phyloP scores from a whole-genome alignment of 345 rosid genomes.

The Corymbia maculata region DNA sequence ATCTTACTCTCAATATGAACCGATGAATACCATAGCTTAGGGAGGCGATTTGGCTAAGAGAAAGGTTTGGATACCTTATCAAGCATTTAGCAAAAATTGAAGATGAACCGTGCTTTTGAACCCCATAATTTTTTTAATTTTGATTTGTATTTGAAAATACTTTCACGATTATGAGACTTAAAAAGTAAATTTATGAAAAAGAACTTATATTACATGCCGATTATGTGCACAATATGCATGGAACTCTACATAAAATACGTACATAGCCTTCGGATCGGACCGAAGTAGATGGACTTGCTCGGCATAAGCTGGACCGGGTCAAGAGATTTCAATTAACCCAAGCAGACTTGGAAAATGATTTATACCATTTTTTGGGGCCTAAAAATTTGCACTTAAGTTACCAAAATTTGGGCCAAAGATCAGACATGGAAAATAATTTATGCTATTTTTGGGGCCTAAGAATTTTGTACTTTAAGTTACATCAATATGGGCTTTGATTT shows the following conservation, averaged over 20 bases:
- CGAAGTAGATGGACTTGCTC: background rate
- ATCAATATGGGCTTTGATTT: background rate
- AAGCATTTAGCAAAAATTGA: too few relatives aligned
- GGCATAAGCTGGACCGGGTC: background rate
- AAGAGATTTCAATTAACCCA: background rate
- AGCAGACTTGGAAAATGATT: background rate
- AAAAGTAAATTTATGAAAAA: background rate
- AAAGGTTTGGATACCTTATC: background rate
- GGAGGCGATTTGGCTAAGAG: accelerated
- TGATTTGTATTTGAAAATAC: background rate
- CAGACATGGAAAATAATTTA: background rate
- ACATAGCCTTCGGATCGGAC: background rate
- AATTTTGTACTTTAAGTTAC: background rate
- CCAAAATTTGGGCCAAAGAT: background rate
- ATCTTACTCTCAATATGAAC: background rate
- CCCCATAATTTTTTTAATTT: too few relatives aligned
- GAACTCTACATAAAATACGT: background rate
- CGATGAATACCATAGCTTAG: background rate
- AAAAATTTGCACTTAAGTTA: background rate
- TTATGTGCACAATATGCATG: background rate
- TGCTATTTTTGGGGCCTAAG: background rate
- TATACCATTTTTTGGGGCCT: background rate
- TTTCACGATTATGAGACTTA: background rate
- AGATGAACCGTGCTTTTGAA: background rate
- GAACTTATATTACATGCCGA: background rate